Conservation (phyloP, 805 yeast species). For the Candida ipomoeae region DNA sequence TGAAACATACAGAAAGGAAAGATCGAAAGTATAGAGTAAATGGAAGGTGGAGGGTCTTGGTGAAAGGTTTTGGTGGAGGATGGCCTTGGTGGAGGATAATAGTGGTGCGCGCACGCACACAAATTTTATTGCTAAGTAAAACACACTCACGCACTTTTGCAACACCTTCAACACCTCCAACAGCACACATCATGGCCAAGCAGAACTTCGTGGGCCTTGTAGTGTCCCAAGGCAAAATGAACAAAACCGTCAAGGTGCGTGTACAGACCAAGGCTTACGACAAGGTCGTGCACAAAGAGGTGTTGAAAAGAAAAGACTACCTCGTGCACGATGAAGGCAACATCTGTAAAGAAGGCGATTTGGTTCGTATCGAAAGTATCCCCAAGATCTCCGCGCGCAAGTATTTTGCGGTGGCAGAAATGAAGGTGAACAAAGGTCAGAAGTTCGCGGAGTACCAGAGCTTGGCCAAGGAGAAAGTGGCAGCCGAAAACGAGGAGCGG, state of each 20-base stretch:
- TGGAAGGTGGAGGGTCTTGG: background rate
- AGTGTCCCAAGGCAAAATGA: conserved; percentile 93
- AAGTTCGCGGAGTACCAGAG: conserved; percentile 78
- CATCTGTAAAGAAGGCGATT: conserved; percentile 89
- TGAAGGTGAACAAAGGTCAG: conserved; percentile 84
- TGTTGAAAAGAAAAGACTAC: conserved; percentile 74
- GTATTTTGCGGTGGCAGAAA: conserved; percentile 88
- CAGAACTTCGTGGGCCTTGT: conserved; percentile 91
- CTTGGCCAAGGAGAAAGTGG: conserved; percentile 65
- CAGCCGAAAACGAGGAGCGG: conserved; percentile 59
- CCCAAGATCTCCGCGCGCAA: conserved; percentile 82
- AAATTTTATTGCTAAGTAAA: background rate
- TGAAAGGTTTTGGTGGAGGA: background rate
- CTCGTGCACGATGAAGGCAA: conserved; percentile 92
- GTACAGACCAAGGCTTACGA: conserved; percentile 75
- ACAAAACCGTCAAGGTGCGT: conserved; percentile 90
- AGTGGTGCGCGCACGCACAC: conserved; percentile 6
- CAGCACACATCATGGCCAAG: conserved; percentile 58
- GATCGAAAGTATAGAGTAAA: too few relatives aligned
- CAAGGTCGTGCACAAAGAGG: conserved; percentile 66
- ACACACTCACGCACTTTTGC: background rate
- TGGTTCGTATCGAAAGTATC: conserved; percentile 87
- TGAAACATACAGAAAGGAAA: too few relatives aligned
- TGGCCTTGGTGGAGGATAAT: background rate
- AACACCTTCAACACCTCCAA: background rate